Conservation (phyloP, 2,329 filamentous ascomycete species). For the Lachnellula arida region DNA sequence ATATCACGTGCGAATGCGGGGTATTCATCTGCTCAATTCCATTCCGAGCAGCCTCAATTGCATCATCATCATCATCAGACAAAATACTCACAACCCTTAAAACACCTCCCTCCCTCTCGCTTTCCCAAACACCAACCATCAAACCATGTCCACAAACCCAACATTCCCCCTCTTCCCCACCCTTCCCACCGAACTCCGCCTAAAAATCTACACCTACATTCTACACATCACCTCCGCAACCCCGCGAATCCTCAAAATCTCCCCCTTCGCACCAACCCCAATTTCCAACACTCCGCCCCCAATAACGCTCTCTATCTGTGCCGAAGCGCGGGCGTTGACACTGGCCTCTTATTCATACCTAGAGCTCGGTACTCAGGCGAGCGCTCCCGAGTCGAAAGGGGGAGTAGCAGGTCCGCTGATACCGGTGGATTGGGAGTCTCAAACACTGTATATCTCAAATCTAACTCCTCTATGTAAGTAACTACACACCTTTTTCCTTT, state of each 20-base stretch:
- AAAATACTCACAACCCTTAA: too few species aligned
- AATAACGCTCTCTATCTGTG: conserved; percentile 16
- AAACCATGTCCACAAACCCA: background rate
- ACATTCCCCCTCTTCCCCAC: conserved; percentile 20
- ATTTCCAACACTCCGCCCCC: conserved; percentile 21
- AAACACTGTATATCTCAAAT: background rate
- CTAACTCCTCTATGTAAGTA: background rate
- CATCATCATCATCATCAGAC: too few species aligned
- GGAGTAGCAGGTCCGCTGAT: background rate
- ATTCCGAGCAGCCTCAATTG: too few species aligned
- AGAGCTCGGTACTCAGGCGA: conserved; percentile 1
- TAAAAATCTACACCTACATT: conserved; percentile 22
- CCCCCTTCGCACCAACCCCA: conserved; percentile 18
- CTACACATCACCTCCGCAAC: conserved; percentile 1
- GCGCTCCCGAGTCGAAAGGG: background rate
- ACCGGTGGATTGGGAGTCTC: background rate
- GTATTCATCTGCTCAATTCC: too few species aligned
- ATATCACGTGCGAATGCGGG: too few species aligned
- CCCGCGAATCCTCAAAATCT: conserved; percentile 23
- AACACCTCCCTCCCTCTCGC: background rate
- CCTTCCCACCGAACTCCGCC: conserved; percentile 25
- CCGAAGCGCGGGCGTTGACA: conserved; percentile 17
- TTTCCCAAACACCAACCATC: background rate
- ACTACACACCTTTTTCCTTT: background rate
- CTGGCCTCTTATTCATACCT: conserved; percentile 7